phyloP scores from a whole-genome alignment of 2,329 filamentous ascomycete genomes.

The Fulvia fulva region DNA sequence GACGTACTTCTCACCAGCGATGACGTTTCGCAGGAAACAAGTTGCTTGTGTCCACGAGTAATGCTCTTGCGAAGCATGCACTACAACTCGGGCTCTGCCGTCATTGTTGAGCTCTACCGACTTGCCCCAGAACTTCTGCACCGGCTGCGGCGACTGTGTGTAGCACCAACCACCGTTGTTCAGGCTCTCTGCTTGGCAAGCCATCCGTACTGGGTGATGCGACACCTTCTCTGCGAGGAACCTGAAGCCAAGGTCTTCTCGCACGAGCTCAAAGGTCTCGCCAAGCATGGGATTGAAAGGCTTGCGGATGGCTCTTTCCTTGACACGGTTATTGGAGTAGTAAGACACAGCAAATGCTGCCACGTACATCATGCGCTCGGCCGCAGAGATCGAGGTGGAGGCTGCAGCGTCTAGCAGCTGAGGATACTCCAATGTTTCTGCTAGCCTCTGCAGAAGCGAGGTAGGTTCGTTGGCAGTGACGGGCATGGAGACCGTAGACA shows the following conservation, averaged over 20 bases:
- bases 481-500: conserved; percentile 96
- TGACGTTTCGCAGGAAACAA: conserved; percentile 89
- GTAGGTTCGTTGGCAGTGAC: conserved; percentile 93
- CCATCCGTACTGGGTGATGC: conserved; percentile 86
- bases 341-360: conserved; percentile 86
- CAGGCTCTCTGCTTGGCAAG: conserved; percentile 76
- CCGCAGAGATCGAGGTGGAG: conserved; percentile 41
- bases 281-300: conserved; percentile 96
- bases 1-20: conserved; percentile 96
- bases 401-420: conserved; percentile 74
- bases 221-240: conserved; percentile 94
- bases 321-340: conserved; percentile 76
- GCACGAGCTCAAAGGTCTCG: conserved; percentile 89
- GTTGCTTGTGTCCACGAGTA: conserved; percentile 89
- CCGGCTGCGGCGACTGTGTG: conserved; percentile 78
- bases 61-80: conserved; percentile 66
- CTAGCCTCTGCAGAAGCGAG: conserved; percentile 80
- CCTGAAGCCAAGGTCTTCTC: conserved; percentile 81
- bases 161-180: conserved; percentile 71
- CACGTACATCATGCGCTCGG: conserved; percentile 76
- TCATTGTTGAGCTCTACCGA: conserved; percentile 91
- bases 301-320: conserved; percentile 88
- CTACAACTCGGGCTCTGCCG: conserved; percentile 72
- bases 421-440: conserved; percentile 89
- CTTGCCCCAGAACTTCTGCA: conserved; percentile 98